Conservation (phyloP, 148 eudicot species). For the Vaccinium macrocarpon region DNA sequence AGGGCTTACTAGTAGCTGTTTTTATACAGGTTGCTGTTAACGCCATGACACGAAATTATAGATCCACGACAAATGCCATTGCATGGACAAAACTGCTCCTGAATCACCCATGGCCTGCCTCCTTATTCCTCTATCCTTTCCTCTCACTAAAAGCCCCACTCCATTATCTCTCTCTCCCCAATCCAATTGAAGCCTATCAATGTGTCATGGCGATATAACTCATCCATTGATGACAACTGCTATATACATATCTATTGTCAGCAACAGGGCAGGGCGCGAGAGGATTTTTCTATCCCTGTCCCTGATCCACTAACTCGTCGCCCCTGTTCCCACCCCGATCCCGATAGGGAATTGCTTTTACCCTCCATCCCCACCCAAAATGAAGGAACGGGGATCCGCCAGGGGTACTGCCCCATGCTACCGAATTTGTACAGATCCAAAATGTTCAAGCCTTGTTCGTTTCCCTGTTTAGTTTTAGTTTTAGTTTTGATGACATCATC, state of each 20-base stretch:
- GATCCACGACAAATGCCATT: not conserved
- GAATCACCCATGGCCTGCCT: not conserved
- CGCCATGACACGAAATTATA: not conserved
- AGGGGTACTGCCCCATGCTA: too few species aligned
- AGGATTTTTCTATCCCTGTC: too few species aligned
- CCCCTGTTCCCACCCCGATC: too few species aligned
- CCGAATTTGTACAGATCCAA: too few species aligned
- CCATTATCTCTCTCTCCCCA: not conserved
- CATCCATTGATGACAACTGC: not conserved
- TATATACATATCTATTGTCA: not conserved
- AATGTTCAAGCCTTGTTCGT: too few species aligned
- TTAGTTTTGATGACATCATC: too few species aligned
- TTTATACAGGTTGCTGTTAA: not conserved
- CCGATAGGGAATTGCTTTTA: too few species aligned
- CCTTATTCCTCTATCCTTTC: not conserved
- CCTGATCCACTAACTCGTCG: too few species aligned
- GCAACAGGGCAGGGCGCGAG: too few species aligned
- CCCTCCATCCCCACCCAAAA: too few species aligned
- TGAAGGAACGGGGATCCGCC: too few species aligned
- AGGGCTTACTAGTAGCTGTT: not conserved
- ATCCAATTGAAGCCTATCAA: not conserved
- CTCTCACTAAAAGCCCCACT: not conserved
- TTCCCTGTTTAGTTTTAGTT: too few species aligned
- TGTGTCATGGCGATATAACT: not conserved
- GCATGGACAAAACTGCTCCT: not conserved